Evolutionary conservation across 768 basidiomycete genomes (phyloP).

Genomic region (Tubosaeta brunneosetosa): DNA sequence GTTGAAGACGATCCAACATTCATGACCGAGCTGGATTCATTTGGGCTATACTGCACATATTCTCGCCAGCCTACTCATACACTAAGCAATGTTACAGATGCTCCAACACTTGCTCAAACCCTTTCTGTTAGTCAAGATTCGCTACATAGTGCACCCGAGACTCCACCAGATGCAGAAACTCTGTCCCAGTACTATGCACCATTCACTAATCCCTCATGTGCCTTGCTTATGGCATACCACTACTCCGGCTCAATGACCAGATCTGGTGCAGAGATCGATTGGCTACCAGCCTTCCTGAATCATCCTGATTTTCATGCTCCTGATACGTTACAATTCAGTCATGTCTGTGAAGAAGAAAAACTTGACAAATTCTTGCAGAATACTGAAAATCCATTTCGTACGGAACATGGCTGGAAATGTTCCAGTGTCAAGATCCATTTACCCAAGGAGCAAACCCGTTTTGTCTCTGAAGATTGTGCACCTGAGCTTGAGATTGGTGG

Average conservation of each 20-base stretch:
- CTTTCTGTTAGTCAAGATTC: no score
- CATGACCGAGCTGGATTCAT: background rate
- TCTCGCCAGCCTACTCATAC: background rate
- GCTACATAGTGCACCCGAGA: no score
- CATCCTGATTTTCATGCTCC: conserved; percentile 16
- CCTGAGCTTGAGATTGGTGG: background rate
- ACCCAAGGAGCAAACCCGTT: background rate
- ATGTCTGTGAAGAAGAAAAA: background rate
- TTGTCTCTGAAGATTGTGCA: background rate
- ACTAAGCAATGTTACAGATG: background rate
- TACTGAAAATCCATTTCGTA: background rate
- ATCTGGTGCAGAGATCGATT: conserved; percentile 23
- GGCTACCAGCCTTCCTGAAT: conserved; percentile 22
- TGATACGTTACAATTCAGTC: conserved; percentile 19
- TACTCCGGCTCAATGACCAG: conserved; percentile 26
- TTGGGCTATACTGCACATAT: background rate
- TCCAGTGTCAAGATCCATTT: background rate
- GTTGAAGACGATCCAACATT: background rate
- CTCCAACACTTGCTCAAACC: no score
- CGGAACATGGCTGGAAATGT: conserved; percentile 1
- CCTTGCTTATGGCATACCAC: conserved; percentile 29
- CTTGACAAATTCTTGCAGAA: background rate
- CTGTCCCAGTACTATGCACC: background rate
- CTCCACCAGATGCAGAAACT: no score
- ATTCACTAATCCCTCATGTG: conserved; percentile 20